phyloP scores from a whole-genome alignment of 1,284 basidiomycete species.

The Moniliella sp. region DNA sequence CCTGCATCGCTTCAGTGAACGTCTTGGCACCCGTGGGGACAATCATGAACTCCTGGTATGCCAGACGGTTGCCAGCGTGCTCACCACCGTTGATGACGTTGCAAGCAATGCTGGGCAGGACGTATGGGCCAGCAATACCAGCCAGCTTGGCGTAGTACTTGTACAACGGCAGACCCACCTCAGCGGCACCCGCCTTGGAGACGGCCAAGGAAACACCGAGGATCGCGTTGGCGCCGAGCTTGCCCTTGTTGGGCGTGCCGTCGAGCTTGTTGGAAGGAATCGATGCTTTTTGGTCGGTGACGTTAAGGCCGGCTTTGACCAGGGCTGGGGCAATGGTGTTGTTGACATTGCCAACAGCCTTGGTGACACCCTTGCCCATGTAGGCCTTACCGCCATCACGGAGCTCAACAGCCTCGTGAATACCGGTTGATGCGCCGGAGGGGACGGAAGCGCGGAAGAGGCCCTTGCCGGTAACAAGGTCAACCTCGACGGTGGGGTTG shows the following conservation, averaged over 20 bases:
- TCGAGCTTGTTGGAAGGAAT: conserved; percentile 97
- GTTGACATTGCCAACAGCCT: conserved; percentile 91
- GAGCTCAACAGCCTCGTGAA: conserved; percentile 95
- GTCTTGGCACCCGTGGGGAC: conserved; percentile 91
- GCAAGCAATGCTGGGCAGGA: conserved; percentile 49
- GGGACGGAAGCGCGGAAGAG: conserved; percentile 86
- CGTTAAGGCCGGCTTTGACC: conserved; percentile 61
- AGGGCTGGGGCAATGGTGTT: conserved; percentile 68
- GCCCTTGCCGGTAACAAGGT: conserved; percentile 39
- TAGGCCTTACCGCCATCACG: conserved; percentile 89
- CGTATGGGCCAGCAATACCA: conserved; percentile 71
- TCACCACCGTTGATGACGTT: conserved; percentile 99
- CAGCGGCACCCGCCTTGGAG: conserved; percentile 62
- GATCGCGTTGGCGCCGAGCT: conserved; percentile 96
- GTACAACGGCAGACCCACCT: conserved; percentile 65
- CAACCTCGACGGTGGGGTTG: conserved; percentile 34
- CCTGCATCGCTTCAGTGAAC: conserved; percentile 94
- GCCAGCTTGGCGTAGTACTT: conserved; percentile 85
- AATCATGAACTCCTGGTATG: conserved; percentile 74
- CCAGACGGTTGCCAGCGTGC: conserved; percentile 96
- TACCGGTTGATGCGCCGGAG: conserved; percentile 90
- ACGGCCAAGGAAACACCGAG: conserved; percentile 94
- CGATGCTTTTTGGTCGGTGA: conserved; percentile 82
- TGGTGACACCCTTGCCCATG: conserved; percentile 77
- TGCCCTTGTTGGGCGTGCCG: conserved; percentile 93